phyloP scores from a whole-genome alignment of 345 rosid genomes.

The Murraya koenigii region DNA sequence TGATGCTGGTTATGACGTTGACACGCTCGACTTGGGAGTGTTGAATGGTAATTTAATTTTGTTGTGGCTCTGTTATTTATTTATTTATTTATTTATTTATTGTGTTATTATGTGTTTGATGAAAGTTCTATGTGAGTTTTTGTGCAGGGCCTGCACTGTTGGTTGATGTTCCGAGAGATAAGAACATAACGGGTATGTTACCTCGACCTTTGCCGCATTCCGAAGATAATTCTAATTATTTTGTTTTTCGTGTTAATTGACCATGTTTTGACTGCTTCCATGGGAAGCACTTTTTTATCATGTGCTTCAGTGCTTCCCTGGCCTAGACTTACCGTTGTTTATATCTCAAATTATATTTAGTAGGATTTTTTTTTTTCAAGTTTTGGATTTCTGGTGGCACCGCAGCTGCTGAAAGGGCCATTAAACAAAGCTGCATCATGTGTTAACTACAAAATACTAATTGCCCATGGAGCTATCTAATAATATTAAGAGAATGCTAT shows the following conservation, averaged over 20 bases:
- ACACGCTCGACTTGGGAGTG: conserved; percentile 72
- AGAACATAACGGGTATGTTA: conserved; percentile 59
- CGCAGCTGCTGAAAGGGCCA: too few relatives aligned
- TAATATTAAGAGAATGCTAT: too few relatives aligned
- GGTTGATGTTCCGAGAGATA: conserved; percentile 62
- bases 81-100: too few relatives aligned
- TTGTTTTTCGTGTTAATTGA: not conserved
- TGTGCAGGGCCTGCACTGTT: conserved; percentile 50
- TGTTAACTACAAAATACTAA: too few relatives aligned
- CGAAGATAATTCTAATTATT: not conserved
- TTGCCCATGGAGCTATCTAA: too few relatives aligned
- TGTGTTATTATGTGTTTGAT: not conserved
- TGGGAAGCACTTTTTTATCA: not conserved
- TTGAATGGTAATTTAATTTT: conserved; percentile 46
- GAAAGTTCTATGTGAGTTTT: not conserved
- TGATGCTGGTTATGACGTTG: conserved; percentile 86
- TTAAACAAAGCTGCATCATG: too few relatives aligned
- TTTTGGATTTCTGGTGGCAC: too few relatives aligned
- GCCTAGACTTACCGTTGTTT: not conserved
- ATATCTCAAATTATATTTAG: not conserved
- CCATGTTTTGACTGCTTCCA: not conserved
- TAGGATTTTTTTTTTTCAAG: too few relatives aligned
- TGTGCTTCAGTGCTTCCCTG: not conserved
- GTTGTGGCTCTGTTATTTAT: not conserved
- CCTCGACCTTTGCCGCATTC: not conserved